These are phyloP conservation scores for Gentiana dahurica DNA, from an alignment of 257 asterid genomes.

Conservation along the genomic window DNA sequence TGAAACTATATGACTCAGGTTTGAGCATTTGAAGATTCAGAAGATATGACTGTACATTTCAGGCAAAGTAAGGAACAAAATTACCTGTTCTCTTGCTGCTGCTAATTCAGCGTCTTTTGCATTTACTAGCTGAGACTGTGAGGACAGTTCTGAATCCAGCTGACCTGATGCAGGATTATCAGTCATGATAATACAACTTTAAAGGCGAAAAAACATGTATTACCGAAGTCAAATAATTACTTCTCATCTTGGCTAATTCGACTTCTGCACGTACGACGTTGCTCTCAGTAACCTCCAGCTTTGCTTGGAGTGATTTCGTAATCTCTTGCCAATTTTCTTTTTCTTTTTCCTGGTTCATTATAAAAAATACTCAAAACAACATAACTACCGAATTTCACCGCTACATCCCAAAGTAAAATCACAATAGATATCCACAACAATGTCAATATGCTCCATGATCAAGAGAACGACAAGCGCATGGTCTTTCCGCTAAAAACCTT, in stretches of 20 bases:
- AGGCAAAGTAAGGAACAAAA: constrained; percentile 5
- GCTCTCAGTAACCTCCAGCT: constrained; percentile 85
- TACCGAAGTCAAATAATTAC: constrained; percentile 25
- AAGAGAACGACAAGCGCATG: too few relatives aligned
- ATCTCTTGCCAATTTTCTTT: constrained; percentile 58
- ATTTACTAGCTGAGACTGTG: constrained; percentile 54
- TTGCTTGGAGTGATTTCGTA: constrained; percentile 57
- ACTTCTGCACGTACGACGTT: constrained; percentile 78
- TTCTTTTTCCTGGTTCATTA: constrained; percentile 62
- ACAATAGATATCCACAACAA: not conserved
- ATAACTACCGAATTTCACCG: not conserved
- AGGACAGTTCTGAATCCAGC: constrained; percentile 73
- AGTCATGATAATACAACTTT: constrained; percentile 12
- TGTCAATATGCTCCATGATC: too few relatives aligned
- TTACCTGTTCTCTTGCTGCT: constrained; percentile 66
- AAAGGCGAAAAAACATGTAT: constrained; percentile 6
- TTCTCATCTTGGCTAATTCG: constrained; percentile 85
- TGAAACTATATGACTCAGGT: too few relatives aligned
- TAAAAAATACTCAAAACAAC: constrained; percentile 8
- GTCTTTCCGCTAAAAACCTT: too few relatives aligned
- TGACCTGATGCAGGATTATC: constrained; percentile 47
- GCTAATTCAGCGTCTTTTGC: constrained; percentile 65
- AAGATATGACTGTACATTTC: not conserved
- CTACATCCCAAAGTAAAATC: constrained; percentile 1
- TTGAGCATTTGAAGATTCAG: too few relatives aligned